Percentiles rank a stretch among this genome's conserved stretches.
Evolutionary conservation across 345 rosid genomes (phyloP).

Genomic region (Euphorbia peplus): DNA sequence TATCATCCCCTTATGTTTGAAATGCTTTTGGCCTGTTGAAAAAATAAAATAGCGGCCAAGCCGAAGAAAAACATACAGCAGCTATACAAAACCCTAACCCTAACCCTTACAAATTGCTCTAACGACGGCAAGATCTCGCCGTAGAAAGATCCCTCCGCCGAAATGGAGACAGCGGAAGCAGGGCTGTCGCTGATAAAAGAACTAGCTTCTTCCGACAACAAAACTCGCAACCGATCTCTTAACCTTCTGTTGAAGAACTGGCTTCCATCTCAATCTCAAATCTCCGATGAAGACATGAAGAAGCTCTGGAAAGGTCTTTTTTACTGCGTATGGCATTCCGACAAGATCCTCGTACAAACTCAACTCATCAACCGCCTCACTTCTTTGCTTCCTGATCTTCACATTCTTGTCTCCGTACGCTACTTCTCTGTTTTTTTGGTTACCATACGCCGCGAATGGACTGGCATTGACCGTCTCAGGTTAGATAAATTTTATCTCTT

Average conservation of each 20-base stretch:
- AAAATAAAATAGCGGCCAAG: no score
- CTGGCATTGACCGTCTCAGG: constrained; percentile 74
- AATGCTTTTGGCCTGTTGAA: no score
- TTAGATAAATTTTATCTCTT: constrained; percentile 85
- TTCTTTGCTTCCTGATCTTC: constrained; percentile 47
- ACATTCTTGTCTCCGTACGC: constrained; percentile 43
- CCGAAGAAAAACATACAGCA: no score
- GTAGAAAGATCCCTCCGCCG: no score
- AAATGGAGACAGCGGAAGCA: constrained; percentile 4
- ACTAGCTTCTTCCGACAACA: constrained; percentile 63
- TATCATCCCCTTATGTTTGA: no score
- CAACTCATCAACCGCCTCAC: constrained; percentile 64
- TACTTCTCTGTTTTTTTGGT: constrained; percentile 72
- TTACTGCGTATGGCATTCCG: constrained; percentile 98
- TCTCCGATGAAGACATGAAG: constrained; percentile 77
- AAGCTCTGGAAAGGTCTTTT: constrained; percentile 94
- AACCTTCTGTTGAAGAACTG: constrained; percentile 52
- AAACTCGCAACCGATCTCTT: constrained; percentile 60
- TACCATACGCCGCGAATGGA: constrained; percentile 96
- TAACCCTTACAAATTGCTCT: no score
- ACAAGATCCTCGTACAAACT: constrained; percentile 63
- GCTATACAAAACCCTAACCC: no score
- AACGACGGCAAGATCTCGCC: no score
- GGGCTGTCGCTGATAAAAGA: constrained; percentile 63
- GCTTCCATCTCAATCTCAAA: constrained; percentile 60